Evolutionary conservation across 78 protist species (phyloP).

Genomic region (Dictyostelium discoideum): dicty_2.7 NC_007089.4:4904501-4905000

Average conservation of each 20-base stretch:
- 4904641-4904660: constrained; percentile 93
- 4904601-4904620: constrained; percentile 97
- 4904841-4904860: constrained; percentile 96
- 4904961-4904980: constrained; percentile 96
- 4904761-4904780: constrained; percentile 94
- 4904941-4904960: constrained; percentile 97
- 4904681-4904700: constrained; percentile 94
- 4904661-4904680: constrained; percentile 88
- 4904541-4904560: constrained; percentile 97
- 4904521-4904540: constrained; percentile 99
- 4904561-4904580: constrained; percentile 98
- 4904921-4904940: constrained; percentile 98
- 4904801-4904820: constrained; percentile 91
- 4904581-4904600: constrained; percentile 97
- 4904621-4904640: constrained; percentile 99
- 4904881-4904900: constrained; percentile 97
- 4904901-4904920: constrained; percentile 96
- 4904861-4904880: constrained; percentile 91
- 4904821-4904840: constrained; percentile 93
- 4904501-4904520: constrained; percentile 99
- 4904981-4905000: constrained; percentile 36
- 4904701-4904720: constrained; percentile 95
- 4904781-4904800: constrained; percentile 98
- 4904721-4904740: constrained; percentile 98
- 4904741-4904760: constrained; percentile 99